Evolutionary conservation across 2,329 filamentous ascomycete genomes (phyloP), one percentile per base, ranked within the genome.

Genomic region (Achaetomium macrosporum): DNA sequence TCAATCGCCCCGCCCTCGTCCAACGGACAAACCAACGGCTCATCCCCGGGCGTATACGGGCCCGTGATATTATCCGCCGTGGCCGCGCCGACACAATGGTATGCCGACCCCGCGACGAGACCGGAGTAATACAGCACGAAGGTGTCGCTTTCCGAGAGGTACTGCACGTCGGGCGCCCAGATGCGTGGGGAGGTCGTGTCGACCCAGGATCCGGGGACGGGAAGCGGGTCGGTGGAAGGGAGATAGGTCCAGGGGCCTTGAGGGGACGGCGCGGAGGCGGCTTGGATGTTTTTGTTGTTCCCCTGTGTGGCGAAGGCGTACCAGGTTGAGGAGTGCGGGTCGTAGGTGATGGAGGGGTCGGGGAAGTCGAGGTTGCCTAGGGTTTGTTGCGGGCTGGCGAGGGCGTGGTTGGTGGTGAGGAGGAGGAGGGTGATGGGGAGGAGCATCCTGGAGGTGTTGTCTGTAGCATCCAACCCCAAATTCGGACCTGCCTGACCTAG

Each of bases 1-100:
- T 87, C 83, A 59, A 87, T 86, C 19, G 81, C 76, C 33, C 82
- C 82, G 25, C 83, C 82, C 51, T 72, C 62, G 8, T 70, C 69
- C 1, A 73, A 61, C 1, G 75, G 73, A 59, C 82, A 85, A 16
- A 73, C 73, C 37, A 83, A 71, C 0, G 79, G 75, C 16, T 68
- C 61, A 4, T 67, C 60, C 9, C 69, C 66, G 9, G 81, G 72
- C 13, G 61, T 64, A 59, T 79, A 85, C 0, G 81, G 81, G 0
- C 82, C 81, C 1, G 68, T 60, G 42, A 75, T 67, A 13, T 63
- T 64, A 35, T 69, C 57, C 0, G 80, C 73, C 3, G 75, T 70
- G 3, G 81, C 82, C 2, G 72, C 73, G 42, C 81, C 82, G 49
- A 85, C 68, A 67, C 82, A 85, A 65, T 85, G 81, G 30, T 47